Base-by-base conservation (phyloP, 2,329 filamentous ascomycete species). In the Orbilia ellipsospora region DNA sequence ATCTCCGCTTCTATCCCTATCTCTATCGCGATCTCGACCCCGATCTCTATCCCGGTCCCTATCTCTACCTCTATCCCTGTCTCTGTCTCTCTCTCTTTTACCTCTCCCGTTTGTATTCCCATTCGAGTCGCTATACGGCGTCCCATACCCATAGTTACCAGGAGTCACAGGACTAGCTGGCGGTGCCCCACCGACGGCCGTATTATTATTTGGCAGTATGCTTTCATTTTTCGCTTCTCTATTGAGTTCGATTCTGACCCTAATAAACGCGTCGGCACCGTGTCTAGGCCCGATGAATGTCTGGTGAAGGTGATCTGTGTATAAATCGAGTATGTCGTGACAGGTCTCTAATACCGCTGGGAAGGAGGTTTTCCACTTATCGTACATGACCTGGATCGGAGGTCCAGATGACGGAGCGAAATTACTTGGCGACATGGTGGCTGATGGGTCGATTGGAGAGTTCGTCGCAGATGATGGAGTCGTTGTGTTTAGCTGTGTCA, bases 251-350 rank as follows among this genome's bases (percentile, higher is more conserved):
- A 98, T 97, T 81, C 95, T 92, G 79, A 96, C 89, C 77, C 90
- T 88, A 80, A 98, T 92, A 81, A 97, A 94, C 64, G 87, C 87
- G 78, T 94, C 90, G 51, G 94, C 85, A 55, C 90, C 88, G 82
- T 92, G 91, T 56, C 87, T 84, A 15, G 87, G 85, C 5, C 93
- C 94, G 18, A 97, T 85, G 60, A 90, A 88, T 40, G 93, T 97
- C 61, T 87, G 85, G 78, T 88, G 87, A 65, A 89, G 88, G 81
- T 96, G 90, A 80, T 96, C 92, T 0, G 93, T 95, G 82, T 97
- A 98, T 1, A 98, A 87, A 80, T 99, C 94, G 26, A 98, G 87
- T 0, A 97, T 86, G 80, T 98, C 95, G 45, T 97, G 88, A 79
- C 97, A 88, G 0, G 92, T 94, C 85, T 98, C 94, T 84, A 87